Conservation (phyloP, 768 basidiomycete species). For the Hypsizygus marmoreus region DNA sequence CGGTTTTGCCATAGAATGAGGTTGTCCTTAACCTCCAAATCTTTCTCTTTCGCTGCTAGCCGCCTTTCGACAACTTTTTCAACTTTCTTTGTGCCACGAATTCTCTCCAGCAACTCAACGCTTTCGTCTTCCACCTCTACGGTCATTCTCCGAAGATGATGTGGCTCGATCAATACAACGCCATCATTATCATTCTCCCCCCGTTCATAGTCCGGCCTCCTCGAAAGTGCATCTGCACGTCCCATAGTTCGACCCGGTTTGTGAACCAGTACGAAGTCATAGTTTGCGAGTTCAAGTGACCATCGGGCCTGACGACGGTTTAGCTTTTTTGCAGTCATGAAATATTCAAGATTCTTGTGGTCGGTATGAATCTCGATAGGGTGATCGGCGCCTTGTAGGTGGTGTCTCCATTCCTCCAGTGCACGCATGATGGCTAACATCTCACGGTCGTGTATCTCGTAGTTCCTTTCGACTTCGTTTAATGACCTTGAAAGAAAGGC, state of each 20-base stretch:
- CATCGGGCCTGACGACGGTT: conserved; percentile 45
- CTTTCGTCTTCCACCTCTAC: no score
- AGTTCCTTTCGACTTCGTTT: conserved; percentile 41
- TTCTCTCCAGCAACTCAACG: no score
- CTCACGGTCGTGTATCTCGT: conserved; percentile 53
- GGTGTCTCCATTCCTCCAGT: conserved; percentile 27
- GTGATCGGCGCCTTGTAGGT: conserved; percentile 19
- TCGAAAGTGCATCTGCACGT: conserved; percentile 27
- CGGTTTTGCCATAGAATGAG: conserved; percentile 4
- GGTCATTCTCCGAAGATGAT: no score
- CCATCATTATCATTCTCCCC: conserved; percentile 6
- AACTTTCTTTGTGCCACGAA: no score
- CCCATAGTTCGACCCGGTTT: conserved; percentile 26
- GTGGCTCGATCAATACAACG: background rate
- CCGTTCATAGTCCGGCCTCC: conserved; percentile 24
- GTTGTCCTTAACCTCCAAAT: conserved; percentile 9
- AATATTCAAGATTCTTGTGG: conserved; percentile 46
- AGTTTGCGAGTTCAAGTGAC: conserved; percentile 35
- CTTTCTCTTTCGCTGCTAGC: background rate
- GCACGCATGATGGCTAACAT: conserved; percentile 43
- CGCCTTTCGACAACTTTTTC: no score
- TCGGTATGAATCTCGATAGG: conserved; percentile 33
- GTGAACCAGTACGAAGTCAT: conserved; percentile 33
- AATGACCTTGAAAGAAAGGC: conserved; percentile 36
- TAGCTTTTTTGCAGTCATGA: conserved; percentile 37